These are phyloP conservation scores for Xylaria hypoxylon DNA, from an alignment of 2,329 filamentous ascomycete species.

Conservation along the genomic window DNA sequence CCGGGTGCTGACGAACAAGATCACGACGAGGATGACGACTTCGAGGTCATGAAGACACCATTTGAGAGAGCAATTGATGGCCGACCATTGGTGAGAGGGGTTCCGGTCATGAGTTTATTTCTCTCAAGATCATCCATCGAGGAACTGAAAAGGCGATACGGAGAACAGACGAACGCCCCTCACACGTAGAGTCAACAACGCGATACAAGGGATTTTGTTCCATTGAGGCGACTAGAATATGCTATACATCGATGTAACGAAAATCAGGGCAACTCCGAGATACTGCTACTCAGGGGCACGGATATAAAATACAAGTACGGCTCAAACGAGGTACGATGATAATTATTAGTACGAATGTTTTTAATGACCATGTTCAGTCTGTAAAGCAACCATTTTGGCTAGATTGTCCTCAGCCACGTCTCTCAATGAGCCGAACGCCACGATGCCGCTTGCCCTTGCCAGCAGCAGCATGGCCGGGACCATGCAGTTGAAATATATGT, in stretches of 20 bases:
- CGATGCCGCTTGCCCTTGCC: slow-evolving; percentile 35
- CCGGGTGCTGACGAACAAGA: slow-evolving; percentile 45
- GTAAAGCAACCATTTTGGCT: slow-evolving; percentile 20
- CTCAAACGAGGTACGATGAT: slow-evolving; percentile 4
- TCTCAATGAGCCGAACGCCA: slow-evolving; percentile 30
- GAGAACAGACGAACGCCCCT: slow-evolving; percentile 58
- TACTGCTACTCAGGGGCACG: background rate
- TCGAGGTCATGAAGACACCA: slow-evolving; percentile 68
- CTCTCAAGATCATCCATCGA: slow-evolving; percentile 66
- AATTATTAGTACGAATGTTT: slow-evolving; percentile 7
- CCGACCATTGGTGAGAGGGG: slow-evolving; percentile 57
- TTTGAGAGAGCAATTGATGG: slow-evolving; percentile 66
- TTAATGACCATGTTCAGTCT: slow-evolving; percentile 15
- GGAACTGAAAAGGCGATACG: slow-evolving; percentile 63
- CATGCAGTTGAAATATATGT: slow-evolving; percentile 33
- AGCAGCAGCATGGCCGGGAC: slow-evolving; percentile 25
- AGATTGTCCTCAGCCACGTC: slow-evolving; percentile 8
- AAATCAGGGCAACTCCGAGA: background rate
- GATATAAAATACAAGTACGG: background rate
- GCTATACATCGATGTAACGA: background rate
- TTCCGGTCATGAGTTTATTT: slow-evolving; percentile 70
- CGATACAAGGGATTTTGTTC: background rate
- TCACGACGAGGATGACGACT: slow-evolving; percentile 58
- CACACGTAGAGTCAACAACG: slow-evolving; percentile 16
- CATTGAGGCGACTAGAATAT: background rate